These are phyloP conservation scores for Mortierella sp. DNA, from an alignment of 371 early-diverging fungal genomes.

Conservation along the genomic window DNA sequence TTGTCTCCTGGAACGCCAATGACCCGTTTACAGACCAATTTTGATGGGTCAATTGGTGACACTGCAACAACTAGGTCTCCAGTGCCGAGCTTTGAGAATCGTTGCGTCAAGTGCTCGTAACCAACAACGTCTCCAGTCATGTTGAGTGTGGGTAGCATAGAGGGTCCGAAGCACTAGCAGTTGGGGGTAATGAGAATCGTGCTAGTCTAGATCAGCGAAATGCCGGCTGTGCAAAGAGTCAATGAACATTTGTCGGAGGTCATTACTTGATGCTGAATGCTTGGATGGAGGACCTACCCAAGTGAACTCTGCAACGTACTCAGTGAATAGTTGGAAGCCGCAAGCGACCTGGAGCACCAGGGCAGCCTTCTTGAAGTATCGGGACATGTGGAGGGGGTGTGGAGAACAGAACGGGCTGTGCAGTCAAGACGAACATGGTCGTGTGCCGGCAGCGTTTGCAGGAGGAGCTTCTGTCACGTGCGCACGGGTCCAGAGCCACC, in stretches of 20 bases:
- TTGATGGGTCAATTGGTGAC: conserved; percentile 72
- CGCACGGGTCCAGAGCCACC: no score
- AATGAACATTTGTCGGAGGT: neutral
- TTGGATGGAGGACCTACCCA: conserved; percentile 59
- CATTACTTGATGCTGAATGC: neutral
- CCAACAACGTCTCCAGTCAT: conserved; percentile 74
- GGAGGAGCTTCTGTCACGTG: no score
- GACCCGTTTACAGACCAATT: conserved; percentile 80
- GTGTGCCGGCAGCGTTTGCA: no score
- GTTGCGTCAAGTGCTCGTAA: conserved; percentile 71
- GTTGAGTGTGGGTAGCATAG: conserved; percentile 87
- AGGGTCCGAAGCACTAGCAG: conserved; percentile 81
- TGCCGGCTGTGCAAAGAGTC: neutral
- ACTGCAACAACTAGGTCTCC: conserved; percentile 83
- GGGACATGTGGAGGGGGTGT: conserved; percentile 15
- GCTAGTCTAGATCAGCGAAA: neutral
- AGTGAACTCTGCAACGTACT: conserved; percentile 74
- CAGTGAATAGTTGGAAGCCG: conserved; percentile 69
- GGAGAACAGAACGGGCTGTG: neutral
- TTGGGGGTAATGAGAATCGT: neutral
- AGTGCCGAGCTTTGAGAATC: conserved; percentile 60
- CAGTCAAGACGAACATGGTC: neutral
- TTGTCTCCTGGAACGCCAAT: conserved; percentile 78
- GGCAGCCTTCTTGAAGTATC: conserved; percentile 37
- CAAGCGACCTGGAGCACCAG: conserved; percentile 64